phyloP scores from a whole-genome alignment of 2,329 filamentous ascomycete species.

The Aspergillus alliaceus region DNA sequence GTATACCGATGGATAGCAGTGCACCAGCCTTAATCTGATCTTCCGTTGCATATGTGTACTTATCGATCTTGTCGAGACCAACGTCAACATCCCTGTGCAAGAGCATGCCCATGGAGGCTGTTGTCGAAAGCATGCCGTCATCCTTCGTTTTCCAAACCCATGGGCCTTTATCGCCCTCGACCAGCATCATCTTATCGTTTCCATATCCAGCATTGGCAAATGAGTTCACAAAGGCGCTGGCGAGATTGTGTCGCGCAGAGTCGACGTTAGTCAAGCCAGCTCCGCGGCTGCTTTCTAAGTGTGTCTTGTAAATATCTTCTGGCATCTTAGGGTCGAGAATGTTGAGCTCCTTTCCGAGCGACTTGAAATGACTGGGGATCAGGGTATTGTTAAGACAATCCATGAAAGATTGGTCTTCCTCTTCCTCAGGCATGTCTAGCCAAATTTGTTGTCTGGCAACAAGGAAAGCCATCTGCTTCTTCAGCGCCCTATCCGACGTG shows the following conservation, averaged over 20 bases:
- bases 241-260: slow-evolving; percentile 92
- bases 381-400: slow-evolving; percentile 87
- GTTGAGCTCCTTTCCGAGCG: slow-evolving; percentile 91
- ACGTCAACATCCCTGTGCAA: slow-evolving; percentile 92
- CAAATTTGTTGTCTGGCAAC: slow-evolving; percentile 89
- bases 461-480: slow-evolving; percentile 92
- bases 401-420: slow-evolving; percentile 71
- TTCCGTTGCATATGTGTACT: slow-evolving; percentile 83
- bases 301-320: slow-evolving; percentile 99
- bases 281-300: slow-evolving; percentile 91
- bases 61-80: slow-evolving; percentile 90
- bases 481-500: slow-evolving; percentile 76
- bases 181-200: slow-evolving; percentile 96
- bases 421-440: slow-evolving; percentile 64
- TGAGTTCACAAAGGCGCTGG: slow-evolving; percentile 92
- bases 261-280: slow-evolving; percentile 92
- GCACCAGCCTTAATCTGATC: slow-evolving; percentile 87
- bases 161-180: slow-evolving; percentile 80
- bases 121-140: slow-evolving; percentile 94
- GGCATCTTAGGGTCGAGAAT: slow-evolving; percentile 95
- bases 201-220: slow-evolving; percentile 96
- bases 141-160: slow-evolving; percentile 99
- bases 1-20: slow-evolving; percentile 88
- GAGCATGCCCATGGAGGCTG: slow-evolving; percentile 88
- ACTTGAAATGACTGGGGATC: slow-evolving; percentile 89